Evolutionary conservation across 2,329 filamentous ascomycete species (phyloP).

Genomic region (Fusarium falciforme): DNA sequence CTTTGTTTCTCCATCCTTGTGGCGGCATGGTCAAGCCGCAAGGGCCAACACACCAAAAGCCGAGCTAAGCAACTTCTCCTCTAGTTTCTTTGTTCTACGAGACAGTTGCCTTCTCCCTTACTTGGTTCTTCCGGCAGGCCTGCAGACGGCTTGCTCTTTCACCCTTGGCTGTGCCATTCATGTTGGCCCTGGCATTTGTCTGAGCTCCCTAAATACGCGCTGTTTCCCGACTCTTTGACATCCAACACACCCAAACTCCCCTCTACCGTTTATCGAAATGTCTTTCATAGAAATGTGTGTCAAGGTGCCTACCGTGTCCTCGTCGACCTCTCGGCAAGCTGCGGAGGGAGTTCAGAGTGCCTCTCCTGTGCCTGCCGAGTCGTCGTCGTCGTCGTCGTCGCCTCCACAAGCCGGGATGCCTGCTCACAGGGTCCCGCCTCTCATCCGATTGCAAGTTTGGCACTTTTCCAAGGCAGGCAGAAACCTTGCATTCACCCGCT

Average conservation of each 20-base stretch:
- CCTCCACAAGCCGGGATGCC: too few relatives aligned
- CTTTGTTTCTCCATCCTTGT: not conserved
- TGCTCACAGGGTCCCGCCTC: not conserved
- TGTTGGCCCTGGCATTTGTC: not conserved
- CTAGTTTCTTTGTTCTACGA: not conserved
- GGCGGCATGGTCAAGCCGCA: not conserved
- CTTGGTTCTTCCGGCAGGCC: not conserved
- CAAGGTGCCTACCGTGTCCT: not conserved
- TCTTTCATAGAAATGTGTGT: not conserved
- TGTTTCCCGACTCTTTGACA: not conserved
- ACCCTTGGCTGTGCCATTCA: not conserved
- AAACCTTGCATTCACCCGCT: not conserved
- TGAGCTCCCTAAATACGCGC: not conserved
- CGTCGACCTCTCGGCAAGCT: not conserved
- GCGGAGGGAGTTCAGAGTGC: not conserved
- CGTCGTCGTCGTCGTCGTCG: too few relatives aligned
- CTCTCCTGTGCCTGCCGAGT: not conserved
- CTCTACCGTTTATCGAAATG: not conserved
- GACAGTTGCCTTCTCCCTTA: not conserved
- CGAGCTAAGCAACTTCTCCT: not conserved
- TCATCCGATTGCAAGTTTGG: not conserved
- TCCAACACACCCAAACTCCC: not conserved
- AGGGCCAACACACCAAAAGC: not conserved
- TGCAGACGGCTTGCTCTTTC: not conserved
- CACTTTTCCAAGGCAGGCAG: not conserved